Evolutionary conservation across 1,284 basidiomycete genomes (phyloP), one percentile per base, ranked within the genome.

Genomic region (Caloboletus inedulis): DNA sequence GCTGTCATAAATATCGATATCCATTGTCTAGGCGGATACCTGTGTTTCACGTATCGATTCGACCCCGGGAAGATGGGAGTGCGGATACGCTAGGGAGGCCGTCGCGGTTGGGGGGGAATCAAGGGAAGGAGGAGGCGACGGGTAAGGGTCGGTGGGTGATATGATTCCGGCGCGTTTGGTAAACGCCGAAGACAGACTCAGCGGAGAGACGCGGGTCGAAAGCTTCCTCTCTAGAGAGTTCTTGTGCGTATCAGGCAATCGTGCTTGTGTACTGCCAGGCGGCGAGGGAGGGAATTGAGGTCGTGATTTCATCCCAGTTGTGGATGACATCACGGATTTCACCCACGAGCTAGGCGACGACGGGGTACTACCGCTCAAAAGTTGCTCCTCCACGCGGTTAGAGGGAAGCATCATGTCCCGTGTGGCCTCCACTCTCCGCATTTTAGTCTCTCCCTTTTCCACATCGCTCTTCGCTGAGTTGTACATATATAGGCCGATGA

Each of bases 401-500:
- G 75, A 81, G 1, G 91, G 91, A 21, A 94, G 74, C 66, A 83
- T 76, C 62, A 90, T 68, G 35, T 90, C 87, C 52, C 83, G 76
- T 41, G 84, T 80, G 7, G 90, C 91, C 66, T 94, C 91, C n/a
- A 94, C 85, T 55, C 88, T 77, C 49, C 87, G 77, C 74, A 93
- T 80, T 72, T 87, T 88, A 69, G 87, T 89, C 77, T 98, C 94
- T 34, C 94, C 94, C 65, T 82, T 82, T 66, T 93, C 94, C n/a
- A 98, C 91, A 62, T 96, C 93, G 30, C 81, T 74, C 74, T 98
- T 99, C 46, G 94, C 89, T 48, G 84, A 83, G 76, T 99, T 98
- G 76, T 99, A 99, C 85, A 98, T 85, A 77, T 88, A 98, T 37
- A 99, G 74, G 0, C 97, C 97, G 16, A 82, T 73, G 62, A 94